These are phyloP conservation scores for Zygosaccharomyces kombuchaensis DNA, from an alignment of 805 yeast species.

Conservation along the genomic window DNA sequence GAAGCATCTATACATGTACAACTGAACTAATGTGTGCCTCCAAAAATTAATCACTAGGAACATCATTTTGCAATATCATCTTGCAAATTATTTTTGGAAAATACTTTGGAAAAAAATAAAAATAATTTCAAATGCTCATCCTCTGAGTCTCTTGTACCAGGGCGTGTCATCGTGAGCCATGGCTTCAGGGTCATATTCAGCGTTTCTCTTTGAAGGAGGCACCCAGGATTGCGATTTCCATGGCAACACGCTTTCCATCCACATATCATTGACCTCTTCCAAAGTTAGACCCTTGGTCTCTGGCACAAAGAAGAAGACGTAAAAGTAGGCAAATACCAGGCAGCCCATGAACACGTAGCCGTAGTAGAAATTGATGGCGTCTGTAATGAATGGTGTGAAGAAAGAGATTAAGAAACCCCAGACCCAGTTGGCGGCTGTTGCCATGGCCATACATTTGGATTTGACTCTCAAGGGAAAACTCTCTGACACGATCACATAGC, in stretches of 20 bases:
- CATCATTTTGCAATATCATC: not conserved
- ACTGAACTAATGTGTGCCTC: not conserved
- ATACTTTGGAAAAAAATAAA: not conserved
- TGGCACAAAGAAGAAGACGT: constrained; percentile 64
- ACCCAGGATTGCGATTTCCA: constrained; percentile 47
- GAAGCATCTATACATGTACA: not conserved
- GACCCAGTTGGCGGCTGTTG: constrained; percentile 58
- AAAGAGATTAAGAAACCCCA: constrained; percentile 66
- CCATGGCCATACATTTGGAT: constrained; percentile 51
- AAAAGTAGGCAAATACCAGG: constrained; percentile 49
- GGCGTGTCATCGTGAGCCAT: constrained; percentile 28
- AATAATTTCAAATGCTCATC: not conserved
- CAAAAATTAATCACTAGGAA: not conserved
- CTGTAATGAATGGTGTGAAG: constrained; percentile 66
- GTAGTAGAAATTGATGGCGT: constrained; percentile 59
- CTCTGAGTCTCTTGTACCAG: constrained; percentile 17
- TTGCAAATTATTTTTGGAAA: not conserved
- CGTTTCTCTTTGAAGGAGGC: constrained; percentile 40
- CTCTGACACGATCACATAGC: constrained; percentile 61
- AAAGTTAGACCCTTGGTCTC: constrained; percentile 75
- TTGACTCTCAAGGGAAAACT: constrained; percentile 69
- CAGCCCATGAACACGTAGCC: constrained; percentile 61
- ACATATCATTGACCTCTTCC: constrained; percentile 71
- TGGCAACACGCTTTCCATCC: constrained; percentile 38
- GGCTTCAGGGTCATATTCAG: constrained; percentile 25